Evolutionary conservation across 495 filamentous ascomycete genomes (phyloP), one percentile per base, ranked within the genome.

Genomic region (Podospora didyma): DNA sequence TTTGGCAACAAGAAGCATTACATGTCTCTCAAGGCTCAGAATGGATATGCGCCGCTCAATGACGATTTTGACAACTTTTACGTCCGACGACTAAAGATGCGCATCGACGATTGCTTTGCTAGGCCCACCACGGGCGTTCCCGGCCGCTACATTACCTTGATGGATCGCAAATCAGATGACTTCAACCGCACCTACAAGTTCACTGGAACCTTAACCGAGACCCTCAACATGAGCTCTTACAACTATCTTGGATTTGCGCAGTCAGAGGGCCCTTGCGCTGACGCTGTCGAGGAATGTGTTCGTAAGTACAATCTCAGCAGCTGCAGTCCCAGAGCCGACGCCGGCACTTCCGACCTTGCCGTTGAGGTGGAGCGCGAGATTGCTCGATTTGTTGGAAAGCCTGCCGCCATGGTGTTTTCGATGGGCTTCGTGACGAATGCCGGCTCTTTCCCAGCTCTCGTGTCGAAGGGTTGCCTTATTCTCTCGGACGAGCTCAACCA

Each of bases 41-140:
- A 97, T 71, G 94, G 94, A 42, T 97, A 96, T 70, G 94, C 92
- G 17, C 89, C 94, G n/a, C 77, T 98, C 62, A 97, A 97, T 72
- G 95, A 90, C 61, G 94, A 97, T 72, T 98, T 98, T 63, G 94
- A 98, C 75, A 97, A 91, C 72, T 98, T 98, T 72, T 98, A 98
- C 73, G 89, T 94, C 37, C 84, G 94, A 47, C 82, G 94, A 56
- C 69, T 97, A 64, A 96, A 98, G 77, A 79, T 90, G 77, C 86
- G 94, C 49, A 92, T 98, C 62, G 95, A 96, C 61, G 95, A 98
- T 73, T 96, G 91, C 74, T 98, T 98, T 69, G 86, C 90, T 61
- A 83, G 94, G 34, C 92, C 93, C 12, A 86, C 87, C 49, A 96
- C 90, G 20, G 94, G 94, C 48, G 95, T 97, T 49, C 94, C 94